Evolutionary conservation across 306 rosid species (phyloP).

Genomic region (Castanopsis chinensis): DNA sequence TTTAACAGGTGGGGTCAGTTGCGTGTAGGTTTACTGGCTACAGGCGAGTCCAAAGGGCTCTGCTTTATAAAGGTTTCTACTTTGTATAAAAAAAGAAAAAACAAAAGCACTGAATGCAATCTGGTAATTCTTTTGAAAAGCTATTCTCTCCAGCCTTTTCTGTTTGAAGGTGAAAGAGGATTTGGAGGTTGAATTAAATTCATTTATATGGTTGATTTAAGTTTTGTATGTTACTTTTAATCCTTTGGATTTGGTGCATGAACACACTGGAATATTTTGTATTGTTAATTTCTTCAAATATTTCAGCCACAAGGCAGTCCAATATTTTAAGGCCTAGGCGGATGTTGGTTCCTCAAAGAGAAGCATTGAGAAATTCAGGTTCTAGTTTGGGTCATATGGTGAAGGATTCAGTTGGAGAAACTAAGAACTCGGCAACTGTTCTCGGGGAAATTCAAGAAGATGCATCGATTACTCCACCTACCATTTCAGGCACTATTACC

Average conservation of each 20-base stretch:
- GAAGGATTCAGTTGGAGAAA: conserved; percentile 36
- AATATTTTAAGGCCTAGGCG: conserved; percentile 67
- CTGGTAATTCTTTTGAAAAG: background rate
- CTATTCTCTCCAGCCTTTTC: background rate
- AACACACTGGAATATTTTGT: background rate
- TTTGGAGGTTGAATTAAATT: background rate
- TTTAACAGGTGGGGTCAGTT: no score
- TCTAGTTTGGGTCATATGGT: conserved; percentile 26
- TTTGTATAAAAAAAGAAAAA: no score
- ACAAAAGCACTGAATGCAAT: background rate
- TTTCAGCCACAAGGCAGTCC: conserved; percentile 50
- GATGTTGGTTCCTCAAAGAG: conserved; percentile 43
- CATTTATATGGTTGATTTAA: background rate
- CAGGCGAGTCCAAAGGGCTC: no score
- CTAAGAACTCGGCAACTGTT: conserved; percentile 20
- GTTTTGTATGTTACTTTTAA: background rate
- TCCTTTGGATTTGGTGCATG: background rate
- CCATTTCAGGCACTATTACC: conserved; percentile 36
- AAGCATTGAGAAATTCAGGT: conserved; percentile 23
- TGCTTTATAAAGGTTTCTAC: no score
- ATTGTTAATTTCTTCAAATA: conserved; percentile 2
- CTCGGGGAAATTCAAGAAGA: conserved; percentile 46
- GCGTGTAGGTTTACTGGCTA: no score
- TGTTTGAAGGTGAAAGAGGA: background rate
- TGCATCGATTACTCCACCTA: conserved; percentile 45